Evolutionary conservation across 139 green algal species (phyloP).

Genomic region (Chlamydomonas asymmetrica): DNA sequence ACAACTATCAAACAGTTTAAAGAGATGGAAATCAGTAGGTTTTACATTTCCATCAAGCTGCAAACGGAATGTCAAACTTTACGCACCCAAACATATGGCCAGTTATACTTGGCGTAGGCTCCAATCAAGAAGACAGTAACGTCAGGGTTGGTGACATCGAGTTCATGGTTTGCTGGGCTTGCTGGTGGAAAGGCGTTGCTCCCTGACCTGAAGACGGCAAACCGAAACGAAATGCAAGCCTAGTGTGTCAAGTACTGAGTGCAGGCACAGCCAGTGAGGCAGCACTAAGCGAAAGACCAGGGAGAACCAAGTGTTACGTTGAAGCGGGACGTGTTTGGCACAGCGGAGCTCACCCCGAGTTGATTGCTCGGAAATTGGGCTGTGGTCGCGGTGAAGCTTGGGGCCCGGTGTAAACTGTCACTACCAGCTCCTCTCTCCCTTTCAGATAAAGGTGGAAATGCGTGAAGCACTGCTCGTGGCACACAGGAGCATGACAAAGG

Average conservation of each 20-base stretch:
- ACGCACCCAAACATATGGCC: slow-evolving; percentile 69
- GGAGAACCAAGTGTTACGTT: too few relatives aligned
- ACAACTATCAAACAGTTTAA: slow-evolving; percentile 1
- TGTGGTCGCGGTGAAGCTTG: slow-evolving; percentile 9
- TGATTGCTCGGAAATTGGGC: slow-evolving; percentile 31
- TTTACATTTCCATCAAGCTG: neutral
- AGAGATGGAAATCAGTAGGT: neutral
- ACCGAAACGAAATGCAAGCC: neutral
- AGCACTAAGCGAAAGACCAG: neutral
- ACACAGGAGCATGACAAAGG: neutral
- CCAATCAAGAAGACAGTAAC: slow-evolving; percentile 67
- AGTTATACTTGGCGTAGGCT: slow-evolving; percentile 68
- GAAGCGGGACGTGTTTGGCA: too few relatives aligned
- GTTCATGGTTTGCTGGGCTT: slow-evolving; percentile 53
- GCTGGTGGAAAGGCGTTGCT: slow-evolving; percentile 49
- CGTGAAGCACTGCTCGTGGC: slow-evolving; percentile 51
- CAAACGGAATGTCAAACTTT: neutral
- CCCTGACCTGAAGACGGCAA: neutral
- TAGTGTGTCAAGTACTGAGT: too few relatives aligned
- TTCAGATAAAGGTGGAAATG: slow-evolving; percentile 67
- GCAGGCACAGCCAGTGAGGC: neutral
- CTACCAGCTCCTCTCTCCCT: slow-evolving; percentile 63
- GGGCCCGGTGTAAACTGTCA: slow-evolving; percentile 46
- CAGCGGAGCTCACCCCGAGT: slow-evolving; percentile 24
- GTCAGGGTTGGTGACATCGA: slow-evolving; percentile 60